Conservation (phyloP, 1,284 basidiomycete species). For the Ceratobasidium sp. region DNA sequence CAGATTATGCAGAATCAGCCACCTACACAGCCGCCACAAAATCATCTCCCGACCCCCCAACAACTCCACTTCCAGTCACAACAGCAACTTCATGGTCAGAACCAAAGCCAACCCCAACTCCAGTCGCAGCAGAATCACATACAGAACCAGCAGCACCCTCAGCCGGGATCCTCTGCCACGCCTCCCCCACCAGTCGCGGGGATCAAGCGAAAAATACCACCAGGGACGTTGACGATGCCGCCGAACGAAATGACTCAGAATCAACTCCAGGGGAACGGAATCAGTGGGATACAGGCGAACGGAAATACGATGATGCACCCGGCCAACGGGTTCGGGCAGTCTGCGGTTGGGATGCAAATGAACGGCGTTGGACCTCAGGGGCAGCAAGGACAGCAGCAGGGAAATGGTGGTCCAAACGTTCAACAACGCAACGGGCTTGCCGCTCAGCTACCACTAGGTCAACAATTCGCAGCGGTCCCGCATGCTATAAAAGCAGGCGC, state of each 20-base stretch:
- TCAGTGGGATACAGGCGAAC: conserved; percentile 24
- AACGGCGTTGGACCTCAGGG: conserved; percentile 12
- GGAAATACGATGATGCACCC: background rate
- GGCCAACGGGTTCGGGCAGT: conserved; percentile 16
- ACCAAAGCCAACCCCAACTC: conserved; percentile 17
- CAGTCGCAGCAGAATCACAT: conserved; percentile 24
- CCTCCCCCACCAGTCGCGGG: conserved; percentile 33
- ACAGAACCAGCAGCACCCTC: conserved; percentile 1
- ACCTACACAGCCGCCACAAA: too few relatives aligned
- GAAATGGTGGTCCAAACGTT: background rate
- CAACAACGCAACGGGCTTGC: background rate
- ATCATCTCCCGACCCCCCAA: too few relatives aligned
- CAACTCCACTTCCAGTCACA: conserved; percentile 31
- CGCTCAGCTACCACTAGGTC: background rate
- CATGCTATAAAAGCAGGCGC: background rate
- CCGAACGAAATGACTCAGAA: conserved; percentile 24
- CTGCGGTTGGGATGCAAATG: conserved; percentile 16
- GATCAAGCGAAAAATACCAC: conserved; percentile 40
- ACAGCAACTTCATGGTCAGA: conserved; percentile 32
- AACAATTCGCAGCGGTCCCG: background rate
- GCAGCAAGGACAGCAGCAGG: conserved; percentile 4
- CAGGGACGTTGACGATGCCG: conserved; percentile 24
- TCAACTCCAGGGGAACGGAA: conserved; percentile 11
- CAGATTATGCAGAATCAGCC: too few relatives aligned
- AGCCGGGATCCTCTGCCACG: conserved; percentile 35